Conservation (phyloP, 2,329 filamentous ascomycete species). For the Aulographum hederae region DNA sequence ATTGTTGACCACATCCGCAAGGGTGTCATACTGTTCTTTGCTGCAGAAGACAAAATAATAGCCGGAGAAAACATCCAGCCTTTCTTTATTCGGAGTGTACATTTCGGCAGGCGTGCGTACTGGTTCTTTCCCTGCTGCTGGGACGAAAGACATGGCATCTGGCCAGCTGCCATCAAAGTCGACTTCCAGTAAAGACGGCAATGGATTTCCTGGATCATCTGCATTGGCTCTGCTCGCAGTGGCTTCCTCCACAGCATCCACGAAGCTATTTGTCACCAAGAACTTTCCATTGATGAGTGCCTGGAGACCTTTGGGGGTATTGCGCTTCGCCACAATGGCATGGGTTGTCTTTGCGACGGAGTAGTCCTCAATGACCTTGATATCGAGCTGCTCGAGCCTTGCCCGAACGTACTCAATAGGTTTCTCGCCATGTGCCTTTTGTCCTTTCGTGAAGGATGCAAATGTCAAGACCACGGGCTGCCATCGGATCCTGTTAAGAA, state of each 20-base stretch:
- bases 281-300: conserved; percentile 66
- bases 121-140: conserved; percentile 58
- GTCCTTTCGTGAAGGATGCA: conserved; percentile 45
- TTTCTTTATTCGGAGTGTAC: conserved; percentile 49
- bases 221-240: conserved; percentile 21
- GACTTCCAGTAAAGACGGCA: conserved; percentile 45
- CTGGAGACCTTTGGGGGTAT: conserved; percentile 72
- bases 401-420: conserved; percentile 43
- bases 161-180: conserved; percentile 75
- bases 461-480: conserved; percentile 65
- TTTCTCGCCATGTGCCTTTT: too few species aligned
- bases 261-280: conserved; percentile 56
- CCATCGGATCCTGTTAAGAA: conserved; percentile 53
- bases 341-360: conserved; percentile 58
- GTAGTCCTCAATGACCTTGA: conserved; percentile 68
- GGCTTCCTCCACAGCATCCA: conserved; percentile 51
- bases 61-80: conserved; percentile 61
- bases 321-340: conserved; percentile 74
- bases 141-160: conserved; percentile 50
- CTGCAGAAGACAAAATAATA: conserved; percentile 84
- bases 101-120: conserved; percentile 46
- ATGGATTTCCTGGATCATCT: conserved; percentile 28
- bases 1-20: conserved; percentile 56
- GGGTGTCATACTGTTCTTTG: conserved; percentile 51
- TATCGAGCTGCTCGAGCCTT: conserved; percentile 65